Conservation (phyloP, 331 rosid species). For the Quercus lobata region DNA sequence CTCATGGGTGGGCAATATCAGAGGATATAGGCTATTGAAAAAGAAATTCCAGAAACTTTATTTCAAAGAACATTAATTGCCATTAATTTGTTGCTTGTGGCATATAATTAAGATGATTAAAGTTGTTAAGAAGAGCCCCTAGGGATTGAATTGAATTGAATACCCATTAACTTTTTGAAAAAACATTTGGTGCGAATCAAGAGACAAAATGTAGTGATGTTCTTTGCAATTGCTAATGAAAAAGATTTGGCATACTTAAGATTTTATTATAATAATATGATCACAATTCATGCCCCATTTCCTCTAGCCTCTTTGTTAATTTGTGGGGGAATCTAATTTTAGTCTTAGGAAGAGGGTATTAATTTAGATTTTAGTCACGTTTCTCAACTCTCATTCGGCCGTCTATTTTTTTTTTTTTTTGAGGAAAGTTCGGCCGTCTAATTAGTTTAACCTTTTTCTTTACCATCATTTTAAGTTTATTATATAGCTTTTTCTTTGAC, state of each 20-base stretch:
- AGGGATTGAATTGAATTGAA: neutral
- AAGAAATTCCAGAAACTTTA: neutral
- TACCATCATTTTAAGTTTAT: neutral
- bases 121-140: neutral
- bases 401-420: neutral
- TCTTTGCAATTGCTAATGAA: neutral
- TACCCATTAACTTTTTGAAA: neutral
- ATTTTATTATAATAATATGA: neutral
- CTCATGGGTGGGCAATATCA: neutral
- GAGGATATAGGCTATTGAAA: neutral
- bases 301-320: neutral
- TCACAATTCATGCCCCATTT: neutral
- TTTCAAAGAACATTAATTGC: neutral
- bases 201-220: neutral
- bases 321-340: neutral
- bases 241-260: neutral
- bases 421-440: conserved; percentile 2
- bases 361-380: conserved; percentile 13
- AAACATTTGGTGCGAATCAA: neutral
- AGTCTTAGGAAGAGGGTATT: neutral
- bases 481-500: neutral
- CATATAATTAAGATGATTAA: too few species aligned
- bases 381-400: conserved; percentile 25
- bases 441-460: neutral
- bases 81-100: neutral